Evolutionary conservation across 495 filamentous ascomycete genomes (phyloP), one percentile per base, ranked within the genome.

Genomic region (Amorphotheca resinae): DNA sequence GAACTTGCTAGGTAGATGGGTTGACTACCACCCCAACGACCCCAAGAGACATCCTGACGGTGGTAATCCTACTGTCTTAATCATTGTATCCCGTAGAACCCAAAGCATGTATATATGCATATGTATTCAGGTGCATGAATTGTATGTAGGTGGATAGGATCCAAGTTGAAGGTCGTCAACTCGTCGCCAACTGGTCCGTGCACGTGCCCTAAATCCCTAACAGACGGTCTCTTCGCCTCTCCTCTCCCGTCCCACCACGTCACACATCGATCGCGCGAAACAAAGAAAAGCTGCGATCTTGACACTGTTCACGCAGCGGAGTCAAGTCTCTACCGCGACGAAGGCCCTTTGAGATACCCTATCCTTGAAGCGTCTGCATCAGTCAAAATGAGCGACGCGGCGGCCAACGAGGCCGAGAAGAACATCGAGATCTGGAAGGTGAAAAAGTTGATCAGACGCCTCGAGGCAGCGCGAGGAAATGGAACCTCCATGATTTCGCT

Each of bases 401-500:
- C 89, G 66, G 75, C 76, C 50, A 89, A 79, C 67, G 93, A 96
- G 62, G 88, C 87, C 33, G 91, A 98, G 71, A 95, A 95, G 76
- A 98, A 96, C 62, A 79, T 79, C 55, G 80, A 86, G 73, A 84
- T 78, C 65, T 79, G 75, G 75, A 79, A 79, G 67, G 74, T 98
- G 48, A 98, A 98, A 74, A 96, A 98, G 69, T 68, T 95, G 52
- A 91, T 95, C 65, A 95, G 94, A 68, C 80, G 88, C 42, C 81
- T 95, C 53, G 89, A 94, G 63, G 80, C 83, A 42, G 87, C 87
- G 35, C 68, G 87, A 53, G 88, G 88, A 61, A 95, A 95, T 72
- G 88, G 88, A 67, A 95, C 88, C 46, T 85, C 79, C 63, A 95
- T 95, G 91, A 98, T 98, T 61, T 95, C 89, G 25, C 76, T 98